Percentiles rank a stretch among this genome's conserved stretches.
Conservation (phyloP, 192 early-diverging fungal species). For the Funneliformis geosporum region DNA sequence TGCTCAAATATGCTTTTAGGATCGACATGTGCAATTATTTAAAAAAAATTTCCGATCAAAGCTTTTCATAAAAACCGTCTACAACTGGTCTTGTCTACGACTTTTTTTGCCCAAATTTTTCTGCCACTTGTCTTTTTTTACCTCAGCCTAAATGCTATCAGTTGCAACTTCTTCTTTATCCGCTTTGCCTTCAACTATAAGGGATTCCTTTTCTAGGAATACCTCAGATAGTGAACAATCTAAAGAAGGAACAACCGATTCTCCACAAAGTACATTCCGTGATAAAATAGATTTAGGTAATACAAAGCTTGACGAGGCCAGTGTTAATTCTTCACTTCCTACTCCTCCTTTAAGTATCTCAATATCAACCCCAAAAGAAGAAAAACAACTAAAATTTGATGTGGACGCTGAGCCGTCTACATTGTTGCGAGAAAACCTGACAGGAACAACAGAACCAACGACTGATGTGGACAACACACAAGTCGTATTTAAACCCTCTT, state of each 20-base stretch:
- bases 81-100: too few species aligned
- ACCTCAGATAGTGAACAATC: slow-evolving; percentile 12
- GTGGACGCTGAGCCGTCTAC: not conserved
- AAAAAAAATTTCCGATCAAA: too few species aligned
- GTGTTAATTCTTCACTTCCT: not conserved
- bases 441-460: not conserved
- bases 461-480: slow-evolving; percentile 4
- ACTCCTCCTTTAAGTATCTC: not conserved
- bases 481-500: not conserved
- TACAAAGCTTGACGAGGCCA: not conserved
- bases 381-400: not conserved
- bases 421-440: not conserved
- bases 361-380: not conserved
- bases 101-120: too few species aligned
- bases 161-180: not conserved
- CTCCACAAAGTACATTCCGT: not conserved
- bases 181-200: slow-evolving; percentile 1
- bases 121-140: not conserved
- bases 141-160: not conserved
- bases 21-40: too few species aligned
- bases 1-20: too few species aligned
- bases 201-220: slow-evolving; percentile 7
- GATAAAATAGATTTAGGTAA: not conserved
- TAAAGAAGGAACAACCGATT: not conserved
- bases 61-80: too few species aligned